These are phyloP conservation scores for Schizosaccharomyces versatilis DNA, from an alignment of 1,139 yeast genomes.

Conservation along the genomic window DNA sequence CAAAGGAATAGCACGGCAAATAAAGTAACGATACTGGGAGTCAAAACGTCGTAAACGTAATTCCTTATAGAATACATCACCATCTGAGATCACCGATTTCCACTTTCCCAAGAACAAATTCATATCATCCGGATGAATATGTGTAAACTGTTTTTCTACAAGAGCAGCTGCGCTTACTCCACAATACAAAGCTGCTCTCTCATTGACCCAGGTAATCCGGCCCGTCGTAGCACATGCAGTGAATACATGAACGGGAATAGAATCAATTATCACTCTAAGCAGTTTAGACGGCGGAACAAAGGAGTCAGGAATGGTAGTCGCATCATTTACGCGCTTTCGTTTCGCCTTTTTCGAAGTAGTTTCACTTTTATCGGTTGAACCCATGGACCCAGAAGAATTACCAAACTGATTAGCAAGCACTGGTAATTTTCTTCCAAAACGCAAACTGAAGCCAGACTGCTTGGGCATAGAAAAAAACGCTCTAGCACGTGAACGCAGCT, in stretches of 20 bases:
- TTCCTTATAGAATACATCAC: slow-evolving; percentile 18
- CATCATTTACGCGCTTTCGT: too few species aligned
- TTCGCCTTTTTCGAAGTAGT: too few species aligned
- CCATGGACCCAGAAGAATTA: too few species aligned
- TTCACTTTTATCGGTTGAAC: too few species aligned
- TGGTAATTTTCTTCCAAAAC: too few species aligned
- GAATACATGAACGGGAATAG: slow-evolving; percentile 20
- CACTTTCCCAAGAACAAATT: slow-evolving; percentile 15
- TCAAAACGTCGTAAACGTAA: slow-evolving; percentile 19
- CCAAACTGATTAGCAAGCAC: too few species aligned
- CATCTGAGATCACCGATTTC: slow-evolving; percentile 17
- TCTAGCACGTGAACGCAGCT: too few species aligned
- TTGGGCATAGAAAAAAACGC: too few species aligned
- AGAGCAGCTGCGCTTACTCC: slow-evolving; percentile 19
- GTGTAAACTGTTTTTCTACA: slow-evolving; percentile 14
- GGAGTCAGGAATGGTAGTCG: too few species aligned
- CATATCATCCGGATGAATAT: slow-evolving; percentile 19
- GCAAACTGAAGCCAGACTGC: too few species aligned
- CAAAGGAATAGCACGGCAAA: slow-evolving; percentile 19
- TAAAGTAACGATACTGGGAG: slow-evolving; percentile 18
- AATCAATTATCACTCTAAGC: slow-evolving; percentile 19
- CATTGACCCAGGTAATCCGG: slow-evolving; percentile 20
- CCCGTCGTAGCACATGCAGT: slow-evolving; percentile 19
- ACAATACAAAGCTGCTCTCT: slow-evolving; percentile 19
- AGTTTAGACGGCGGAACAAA: slow-evolving; percentile 11